These are phyloP conservation scores for Leccinum boreale DNA, from an alignment of 768 basidiomycete species.

Conservation along the genomic window DNA sequence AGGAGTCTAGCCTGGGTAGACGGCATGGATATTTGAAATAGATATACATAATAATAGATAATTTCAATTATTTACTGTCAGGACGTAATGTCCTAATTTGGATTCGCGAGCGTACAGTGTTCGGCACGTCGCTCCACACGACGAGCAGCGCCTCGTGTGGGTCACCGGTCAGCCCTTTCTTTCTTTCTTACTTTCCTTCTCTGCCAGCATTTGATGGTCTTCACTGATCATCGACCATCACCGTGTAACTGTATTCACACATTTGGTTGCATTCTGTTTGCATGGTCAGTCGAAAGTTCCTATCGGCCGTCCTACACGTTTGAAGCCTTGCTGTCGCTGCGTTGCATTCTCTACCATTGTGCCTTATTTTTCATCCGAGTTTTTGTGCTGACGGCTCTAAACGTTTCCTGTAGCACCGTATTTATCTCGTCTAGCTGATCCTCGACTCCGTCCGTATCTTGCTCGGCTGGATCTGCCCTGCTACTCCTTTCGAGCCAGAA, in stretches of 20 bases:
- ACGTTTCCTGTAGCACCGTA: conserved; percentile 24
- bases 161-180: neutral
- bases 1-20: neutral
- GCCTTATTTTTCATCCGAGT: conserved; percentile 4
- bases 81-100: conserved; percentile 8
- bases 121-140: conserved; percentile 15
- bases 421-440: conserved; percentile 29
- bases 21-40: neutral
- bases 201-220: conserved; percentile 23
- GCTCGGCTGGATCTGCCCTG: conserved; percentile 20
- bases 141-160: conserved; percentile 14
- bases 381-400: conserved; percentile 15
- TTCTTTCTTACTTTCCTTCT: conserved; percentile 11
- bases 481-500: conserved; percentile 13
- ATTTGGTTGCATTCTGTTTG: conserved; percentile 12
- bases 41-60: conserved; percentile 3
- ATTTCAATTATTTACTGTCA: conserved; percentile 5
- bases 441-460: conserved; percentile 26
- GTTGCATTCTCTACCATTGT: conserved; percentile 18
- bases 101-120: conserved; percentile 1
- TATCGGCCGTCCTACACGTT: conserved; percentile 13
- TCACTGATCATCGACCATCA: conserved; percentile 20
- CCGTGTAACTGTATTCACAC: conserved; percentile 1
- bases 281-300: conserved; percentile 23
- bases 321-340: conserved; percentile 24